Conservation (phyloP, 2,329 filamentous ascomycete genomes). For the Cladosporium austrohemisphaericum region DNA sequence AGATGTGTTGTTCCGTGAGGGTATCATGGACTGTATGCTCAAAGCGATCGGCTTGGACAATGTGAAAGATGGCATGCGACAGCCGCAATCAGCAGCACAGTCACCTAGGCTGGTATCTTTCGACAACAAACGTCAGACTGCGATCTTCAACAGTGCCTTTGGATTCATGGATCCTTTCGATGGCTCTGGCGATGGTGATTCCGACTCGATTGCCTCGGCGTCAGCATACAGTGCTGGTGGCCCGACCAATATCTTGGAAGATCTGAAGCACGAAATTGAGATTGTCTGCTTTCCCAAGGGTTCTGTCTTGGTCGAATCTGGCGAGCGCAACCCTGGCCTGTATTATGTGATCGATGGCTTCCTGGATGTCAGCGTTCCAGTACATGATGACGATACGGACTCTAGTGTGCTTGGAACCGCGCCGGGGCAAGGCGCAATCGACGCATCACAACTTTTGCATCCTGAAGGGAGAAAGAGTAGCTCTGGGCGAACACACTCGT, state of each 20-base stretch:
- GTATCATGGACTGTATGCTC: constrained; percentile 91
- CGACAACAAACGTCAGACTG: constrained; percentile 75
- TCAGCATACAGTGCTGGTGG: constrained; percentile 51
- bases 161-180: constrained; percentile 49
- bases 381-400: constrained; percentile 57
- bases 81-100: constrained; percentile 72
- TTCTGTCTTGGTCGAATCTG: constrained; percentile 91
- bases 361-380: constrained; percentile 83
- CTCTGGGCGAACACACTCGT: constrained; percentile 9
- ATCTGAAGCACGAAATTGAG: constrained; percentile 87
- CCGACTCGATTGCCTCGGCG: constrained; percentile 69
- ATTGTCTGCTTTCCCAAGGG: constrained; percentile 97
- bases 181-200: constrained; percentile 82
- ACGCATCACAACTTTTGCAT: constrained; percentile 31
- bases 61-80: constrained; percentile 60
- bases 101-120: constrained; percentile 82
- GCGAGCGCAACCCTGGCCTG: constrained; percentile 89
- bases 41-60: constrained; percentile 82
- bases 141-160: constrained; percentile 77
- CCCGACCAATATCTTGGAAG: constrained; percentile 65
- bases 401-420: constrained; percentile 44
- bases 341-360: constrained; percentile 99
- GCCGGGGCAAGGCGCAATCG: constrained; percentile 33
- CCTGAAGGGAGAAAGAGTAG: constrained; percentile 2
- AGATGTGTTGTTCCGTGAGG: constrained; percentile 81